phyloP scores from a whole-genome alignment of 2,329 filamentous ascomycete species.

The Penicillium sp. region DNA sequence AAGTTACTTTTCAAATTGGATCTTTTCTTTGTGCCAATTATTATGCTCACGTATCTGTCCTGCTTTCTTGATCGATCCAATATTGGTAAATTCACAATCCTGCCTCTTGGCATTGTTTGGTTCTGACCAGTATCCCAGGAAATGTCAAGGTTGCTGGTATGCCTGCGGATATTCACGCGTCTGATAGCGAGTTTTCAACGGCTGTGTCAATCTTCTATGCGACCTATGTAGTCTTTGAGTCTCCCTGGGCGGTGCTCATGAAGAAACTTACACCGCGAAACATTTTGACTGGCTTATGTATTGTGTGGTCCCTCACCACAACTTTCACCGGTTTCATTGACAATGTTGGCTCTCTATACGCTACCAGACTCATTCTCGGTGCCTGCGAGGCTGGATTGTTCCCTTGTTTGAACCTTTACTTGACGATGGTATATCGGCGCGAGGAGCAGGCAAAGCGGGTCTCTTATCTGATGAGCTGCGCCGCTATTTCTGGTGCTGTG shows the following conservation, averaged over 20 bases:
- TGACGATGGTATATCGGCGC: constrained; percentile 44
- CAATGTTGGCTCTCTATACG: constrained; percentile 44
- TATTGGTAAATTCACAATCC: constrained; percentile 39
- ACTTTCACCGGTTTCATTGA: constrained; percentile 51
- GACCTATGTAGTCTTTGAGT: constrained; percentile 53
- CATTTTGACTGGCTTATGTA: constrained; percentile 41
- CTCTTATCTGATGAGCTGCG: constrained; percentile 43
- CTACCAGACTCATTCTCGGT: constrained; percentile 41
- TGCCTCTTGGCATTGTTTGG: not conserved
- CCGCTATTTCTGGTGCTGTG: constrained; percentile 42
- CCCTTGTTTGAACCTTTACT: constrained; percentile 41
- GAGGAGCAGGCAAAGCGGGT: constrained; percentile 45
- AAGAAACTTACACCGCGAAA: constrained; percentile 50
- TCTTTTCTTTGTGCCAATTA: constrained; percentile 51
- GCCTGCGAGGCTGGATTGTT: constrained; percentile 42
- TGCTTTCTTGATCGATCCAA: constrained; percentile 59
- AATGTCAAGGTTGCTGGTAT: constrained; percentile 53
- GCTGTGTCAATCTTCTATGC: constrained; percentile 56
- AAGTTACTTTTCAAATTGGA: constrained; percentile 53
- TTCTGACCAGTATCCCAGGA: constrained; percentile 14
- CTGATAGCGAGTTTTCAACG: constrained; percentile 45
- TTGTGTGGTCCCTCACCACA: constrained; percentile 53
- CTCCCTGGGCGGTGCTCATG: constrained; percentile 49
- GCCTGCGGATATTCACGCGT: constrained; percentile 47
- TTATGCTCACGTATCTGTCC: constrained; percentile 58